Percentiles rank a stretch among this genome's conserved stretches.
Conservation (phyloP, 1,139 yeast species). For the Meyerozyma elateridarum region DNA sequence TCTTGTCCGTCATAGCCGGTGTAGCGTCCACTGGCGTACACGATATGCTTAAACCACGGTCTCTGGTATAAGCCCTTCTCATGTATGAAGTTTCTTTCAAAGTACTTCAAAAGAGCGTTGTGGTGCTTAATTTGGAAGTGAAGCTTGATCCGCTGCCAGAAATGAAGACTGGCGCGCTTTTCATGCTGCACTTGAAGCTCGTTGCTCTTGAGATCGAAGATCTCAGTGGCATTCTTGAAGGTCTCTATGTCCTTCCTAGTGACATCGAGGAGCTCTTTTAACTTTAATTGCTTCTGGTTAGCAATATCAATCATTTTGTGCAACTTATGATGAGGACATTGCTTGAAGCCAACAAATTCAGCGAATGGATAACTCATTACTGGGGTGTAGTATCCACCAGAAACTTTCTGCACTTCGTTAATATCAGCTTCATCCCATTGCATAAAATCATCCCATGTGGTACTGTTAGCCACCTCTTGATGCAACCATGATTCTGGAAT, state of each 20-base stretch:
- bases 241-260: constrained; percentile 23
- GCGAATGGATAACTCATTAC: constrained; percentile 18
- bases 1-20: constrained; percentile 86
- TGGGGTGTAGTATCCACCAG: constrained; percentile 22
- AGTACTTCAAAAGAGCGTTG: constrained; percentile 44
- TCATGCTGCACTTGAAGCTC: constrained; percentile 34
- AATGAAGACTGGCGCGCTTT: constrained; percentile 25
- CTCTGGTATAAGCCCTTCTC: constrained; percentile 61
- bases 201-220: constrained; percentile 34
- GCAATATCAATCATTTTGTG: constrained; percentile 9
- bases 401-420: constrained; percentile 17
- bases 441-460: constrained; percentile 18
- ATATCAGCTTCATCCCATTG: constrained; percentile 17
- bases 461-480: constrained; percentile 9
- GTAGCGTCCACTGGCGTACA: constrained; percentile 78
- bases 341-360: constrained; percentile 17
- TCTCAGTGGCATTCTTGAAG: constrained; percentile 22
- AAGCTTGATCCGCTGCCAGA: constrained; percentile 41
- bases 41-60: constrained; percentile 83
- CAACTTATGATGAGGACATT: constrained; percentile 17
- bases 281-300: constrained; percentile 21
- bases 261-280: constrained; percentile 23
- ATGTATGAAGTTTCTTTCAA: constrained; percentile 65
- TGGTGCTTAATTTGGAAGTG: constrained; percentile 29
- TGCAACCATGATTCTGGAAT: constrained; percentile 16